Evolutionary conservation across 345 rosid species (phyloP).

Genomic region (Abelmoschus esculentus): DNA sequence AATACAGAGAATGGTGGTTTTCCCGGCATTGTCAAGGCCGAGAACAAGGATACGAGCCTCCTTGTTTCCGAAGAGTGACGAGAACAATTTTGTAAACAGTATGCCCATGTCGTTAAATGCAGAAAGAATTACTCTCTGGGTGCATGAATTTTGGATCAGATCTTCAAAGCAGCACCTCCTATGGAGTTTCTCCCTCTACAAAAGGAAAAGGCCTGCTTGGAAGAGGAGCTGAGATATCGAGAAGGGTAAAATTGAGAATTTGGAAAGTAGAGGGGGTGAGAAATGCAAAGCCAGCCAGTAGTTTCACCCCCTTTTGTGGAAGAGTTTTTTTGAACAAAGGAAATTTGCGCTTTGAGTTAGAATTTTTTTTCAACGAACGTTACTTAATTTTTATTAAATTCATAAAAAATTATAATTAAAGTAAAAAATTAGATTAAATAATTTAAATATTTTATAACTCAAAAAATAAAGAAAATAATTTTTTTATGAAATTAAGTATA

Average conservation of each 20-base stretch:
- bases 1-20: constrained; percentile 53
- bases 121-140: constrained; percentile 4
- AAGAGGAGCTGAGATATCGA: neutral
- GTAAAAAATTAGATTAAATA: too few relatives aligned
- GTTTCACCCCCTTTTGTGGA: neutral
- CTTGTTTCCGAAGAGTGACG: constrained; percentile 37
- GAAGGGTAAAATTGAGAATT: neutral
- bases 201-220: neutral
- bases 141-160: constrained; percentile 17
- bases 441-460: too few relatives aligned
- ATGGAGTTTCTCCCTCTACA: constrained; percentile 1
- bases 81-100: constrained; percentile 36
- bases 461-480: too few relatives aligned
- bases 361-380: too few relatives aligned
- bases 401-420: too few relatives aligned
- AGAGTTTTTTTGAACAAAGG: too few relatives aligned
- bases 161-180: constrained; percentile 18
- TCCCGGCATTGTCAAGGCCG: constrained; percentile 60
- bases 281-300: too few relatives aligned
- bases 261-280: neutral
- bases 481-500: too few relatives aligned
- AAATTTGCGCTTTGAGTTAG: too few relatives aligned
- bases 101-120: constrained; percentile 30
- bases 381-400: too few relatives aligned
- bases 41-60: constrained; percentile 60